Base-by-base conservation (phyloP, 2,329 filamentous ascomycete species). In the Akanthomyces dipterigenus region DNA sequence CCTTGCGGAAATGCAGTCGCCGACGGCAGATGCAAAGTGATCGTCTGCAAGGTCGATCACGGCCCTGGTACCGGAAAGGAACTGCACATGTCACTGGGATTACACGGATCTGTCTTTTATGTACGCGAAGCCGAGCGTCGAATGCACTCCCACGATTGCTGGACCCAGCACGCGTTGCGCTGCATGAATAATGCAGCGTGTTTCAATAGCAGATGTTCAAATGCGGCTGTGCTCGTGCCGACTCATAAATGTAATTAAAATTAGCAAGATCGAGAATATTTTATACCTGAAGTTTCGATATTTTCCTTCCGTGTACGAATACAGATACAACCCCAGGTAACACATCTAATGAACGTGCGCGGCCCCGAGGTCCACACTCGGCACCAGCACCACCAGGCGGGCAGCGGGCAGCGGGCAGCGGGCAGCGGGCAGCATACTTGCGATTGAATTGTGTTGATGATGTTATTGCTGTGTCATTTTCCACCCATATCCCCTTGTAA, bases 151-250 rank as follows among this genome's bases (percentile, higher is more conserved):
- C 16, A 18, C 49, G 24, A 51, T 36, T n/a, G 4, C 48, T 2
- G 12, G 24, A n/a, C 48, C 48, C 31, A 34, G 6, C 6, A 20
- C 16, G 31, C 26, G 26, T 34, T 16, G 48, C 26, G 20, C 16
- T 45, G 34, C 45, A 40, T 58, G 55, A 50, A 58, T 42, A n/a
- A 58, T 42, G 12, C 14, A 31, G 34, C 45, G 11, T 49, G 55
- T 58, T 58, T 58, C 55, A 58, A 50, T 58, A 58, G 9, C 36
- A 58, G 22, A 34, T 14, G 46, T 38, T 48, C 38, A 14, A 38
- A 26, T 55, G 31, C 36, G 28, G 45, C 55, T 42, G 31, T 42
- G 55, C 31, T 11, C 20, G 34, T 16, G 9, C n/a, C 28, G 24
- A 20, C 22, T 14, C 7, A 22, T 26, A 24, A 26, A 22, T 38